These are phyloP conservation scores for Cytospora mali DNA, from an alignment of 2,329 filamentous ascomycete genomes.

Conservation along the genomic window DNA sequence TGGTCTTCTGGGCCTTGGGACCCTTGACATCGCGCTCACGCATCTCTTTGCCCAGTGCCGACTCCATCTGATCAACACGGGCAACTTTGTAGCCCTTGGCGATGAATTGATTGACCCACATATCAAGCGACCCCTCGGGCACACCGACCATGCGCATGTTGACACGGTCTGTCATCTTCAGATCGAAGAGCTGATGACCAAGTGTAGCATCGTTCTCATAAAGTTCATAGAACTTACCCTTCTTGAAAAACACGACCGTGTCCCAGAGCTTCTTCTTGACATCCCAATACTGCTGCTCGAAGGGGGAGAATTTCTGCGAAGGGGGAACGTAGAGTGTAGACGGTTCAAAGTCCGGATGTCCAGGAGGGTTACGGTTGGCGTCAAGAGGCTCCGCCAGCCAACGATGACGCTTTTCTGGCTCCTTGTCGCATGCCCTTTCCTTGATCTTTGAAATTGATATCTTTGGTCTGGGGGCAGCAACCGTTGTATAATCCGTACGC, in stretches of 20 bases:
- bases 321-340: constrained; percentile 90
- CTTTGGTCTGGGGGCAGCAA: constrained; percentile 32
- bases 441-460: constrained; percentile 44
- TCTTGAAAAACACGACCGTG: constrained; percentile 98
- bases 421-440: constrained; percentile 75
- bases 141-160: constrained; percentile 99
- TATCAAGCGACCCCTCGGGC: constrained; percentile 89
- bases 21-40: constrained; percentile 76
- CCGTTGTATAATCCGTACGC: constrained; percentile 32
- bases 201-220: constrained; percentile 98
- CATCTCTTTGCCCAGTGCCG: constrained; percentile 96
- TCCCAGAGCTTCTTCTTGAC: constrained; percentile 99
- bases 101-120: constrained; percentile 98
- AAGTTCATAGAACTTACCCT: constrained; percentile 98
- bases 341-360: constrained; percentile 87
- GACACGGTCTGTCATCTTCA: constrained; percentile 96
- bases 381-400: constrained; percentile 89
- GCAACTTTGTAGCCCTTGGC: constrained; percentile 98
- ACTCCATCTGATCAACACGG: constrained; percentile 94
- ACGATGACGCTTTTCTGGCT: constrained; percentile 82
- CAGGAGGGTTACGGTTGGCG: constrained; percentile 76
- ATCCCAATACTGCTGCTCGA: constrained; percentile 99
- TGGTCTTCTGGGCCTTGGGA: constrained; percentile 56
- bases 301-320: constrained; percentile 81
- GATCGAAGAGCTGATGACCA: constrained; percentile 93